Conservation (phyloP, 2,329 filamentous ascomycete genomes). For the Cercospora sp. region DNA sequence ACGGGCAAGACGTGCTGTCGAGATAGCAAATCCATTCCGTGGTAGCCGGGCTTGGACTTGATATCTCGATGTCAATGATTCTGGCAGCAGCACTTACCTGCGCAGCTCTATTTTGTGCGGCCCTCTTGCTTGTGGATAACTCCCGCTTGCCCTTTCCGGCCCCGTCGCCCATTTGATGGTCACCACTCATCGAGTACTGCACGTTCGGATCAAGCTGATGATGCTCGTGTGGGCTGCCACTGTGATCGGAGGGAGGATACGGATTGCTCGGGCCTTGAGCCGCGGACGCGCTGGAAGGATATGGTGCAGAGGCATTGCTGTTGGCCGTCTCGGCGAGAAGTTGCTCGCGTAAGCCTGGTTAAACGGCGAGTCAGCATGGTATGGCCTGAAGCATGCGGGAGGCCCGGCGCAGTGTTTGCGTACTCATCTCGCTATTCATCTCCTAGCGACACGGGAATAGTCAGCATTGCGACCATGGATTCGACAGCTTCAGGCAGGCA, state of each 20-base stretch:
- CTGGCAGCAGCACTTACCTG: conserved; percentile 64
- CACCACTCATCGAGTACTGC: conserved; percentile 50
- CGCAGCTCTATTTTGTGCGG: conserved; percentile 92
- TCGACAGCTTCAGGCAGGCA: conserved; percentile 11
- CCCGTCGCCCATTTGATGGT: conserved; percentile 54
- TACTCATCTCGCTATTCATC: conserved; percentile 46
- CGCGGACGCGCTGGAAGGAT: conserved; percentile 39
- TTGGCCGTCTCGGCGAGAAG: conserved; percentile 55
- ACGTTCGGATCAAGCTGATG: conserved; percentile 59
- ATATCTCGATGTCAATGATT: not conserved
- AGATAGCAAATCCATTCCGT: not conserved
- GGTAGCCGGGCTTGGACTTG: not conserved
- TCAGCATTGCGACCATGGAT: conserved; percentile 19
- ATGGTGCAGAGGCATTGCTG: conserved; percentile 42
- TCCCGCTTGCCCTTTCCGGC: conserved; percentile 81
- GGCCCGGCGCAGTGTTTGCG: conserved; percentile 28
- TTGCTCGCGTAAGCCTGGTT: conserved; percentile 61
- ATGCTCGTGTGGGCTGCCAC: conserved; percentile 46
- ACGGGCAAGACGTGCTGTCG: not conserved
- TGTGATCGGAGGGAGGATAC: conserved; percentile 44
- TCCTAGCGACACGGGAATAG: conserved; percentile 18
- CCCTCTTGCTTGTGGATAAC: conserved; percentile 91
- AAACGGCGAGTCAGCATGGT: conserved; percentile 14
- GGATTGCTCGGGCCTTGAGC: conserved; percentile 33
- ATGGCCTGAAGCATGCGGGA: conserved; percentile 2